Base-by-base conservation (phyloP, 2,329 filamentous ascomycete genomes). In the Penicillium sp. region DNA sequence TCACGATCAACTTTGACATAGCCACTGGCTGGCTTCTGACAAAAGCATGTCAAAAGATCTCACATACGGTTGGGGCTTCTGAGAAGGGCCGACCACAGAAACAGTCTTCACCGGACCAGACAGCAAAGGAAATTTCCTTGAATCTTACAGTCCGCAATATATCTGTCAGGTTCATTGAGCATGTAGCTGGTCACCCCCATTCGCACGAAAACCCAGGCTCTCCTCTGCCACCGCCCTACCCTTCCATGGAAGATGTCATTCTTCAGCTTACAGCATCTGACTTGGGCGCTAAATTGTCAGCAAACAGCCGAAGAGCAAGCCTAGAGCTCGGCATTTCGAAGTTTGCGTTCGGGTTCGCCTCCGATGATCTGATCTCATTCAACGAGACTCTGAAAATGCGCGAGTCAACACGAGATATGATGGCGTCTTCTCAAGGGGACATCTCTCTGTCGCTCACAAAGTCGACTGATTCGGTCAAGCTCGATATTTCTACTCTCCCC, bases 401-500 rank as follows among this genome's bases (percentile, higher is more conserved):
- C 32, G 67, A 70, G 33, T 73, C 70, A 4, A 65, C 60, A 3
- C 61, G 68, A 45, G 69, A 73, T 42, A 50, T 69, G 8, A 43
- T 60, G 33, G 57, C 63, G 15, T 54, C 64, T n/a, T 48, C 50
- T 2, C 58, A 63, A 34, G 57, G 56, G 16, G 71, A 73, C 39
- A 54, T 74, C 4, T 62, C 59, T 7, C 35, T 73, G 8, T 63
- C 57, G 2, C 37, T 71, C 8, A 48, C 39, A 14, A 65, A 59
- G 35, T 60, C 60, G 2, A 21, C 50, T 4, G 58, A 62, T 6
- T 48, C 52, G 8, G 56, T 56, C 7, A 64, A 65, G 26, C 49
- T 86, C 11, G 80, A 86, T 20, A 62, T 95, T 10, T 79, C 81
- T 36, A 94, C 89, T 0, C 73, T 94, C 7, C 88, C 90, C 4